Percentiles rank a stretch among this genome's conserved stretches.
Conservation (phyloP, 2,329 filamentous ascomycete genomes). For the Beauveria sp. region DNA sequence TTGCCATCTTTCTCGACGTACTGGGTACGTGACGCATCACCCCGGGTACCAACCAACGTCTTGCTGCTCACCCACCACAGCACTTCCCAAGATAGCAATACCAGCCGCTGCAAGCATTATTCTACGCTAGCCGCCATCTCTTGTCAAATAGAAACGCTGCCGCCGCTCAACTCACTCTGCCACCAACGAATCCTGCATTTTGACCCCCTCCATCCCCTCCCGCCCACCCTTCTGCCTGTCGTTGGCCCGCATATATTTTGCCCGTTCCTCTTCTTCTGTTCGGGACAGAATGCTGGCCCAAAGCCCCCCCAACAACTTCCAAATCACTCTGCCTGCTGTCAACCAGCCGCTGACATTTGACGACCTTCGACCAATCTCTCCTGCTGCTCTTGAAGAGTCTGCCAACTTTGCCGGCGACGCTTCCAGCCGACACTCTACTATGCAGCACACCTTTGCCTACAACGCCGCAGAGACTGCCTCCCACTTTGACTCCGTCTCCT, state of each 20-base stretch:
- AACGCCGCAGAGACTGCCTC: slow-evolving; percentile 10
- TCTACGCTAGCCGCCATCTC: slow-evolving; percentile 7
- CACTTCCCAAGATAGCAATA: slow-evolving; percentile 6
- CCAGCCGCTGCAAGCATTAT: background rate
- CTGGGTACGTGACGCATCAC: background rate
- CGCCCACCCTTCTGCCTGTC: slow-evolving; percentile 2
- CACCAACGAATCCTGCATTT: slow-evolving; percentile 10
- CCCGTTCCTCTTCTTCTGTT: background rate
- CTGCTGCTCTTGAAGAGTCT: slow-evolving; percentile 16
- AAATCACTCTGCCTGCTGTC: slow-evolving; percentile 5
- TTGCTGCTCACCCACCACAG: background rate
- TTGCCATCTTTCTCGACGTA: background rate
- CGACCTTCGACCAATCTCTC: slow-evolving; percentile 3
- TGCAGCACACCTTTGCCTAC: slow-evolving; percentile 12
- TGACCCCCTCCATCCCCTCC: slow-evolving; percentile 2
- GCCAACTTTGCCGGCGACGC: slow-evolving; percentile 38
- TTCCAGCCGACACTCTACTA: slow-evolving; percentile 32
- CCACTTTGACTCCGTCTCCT: slow-evolving; percentile 4
- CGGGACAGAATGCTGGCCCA: slow-evolving; percentile 4
- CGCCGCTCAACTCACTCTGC: slow-evolving; percentile 8
- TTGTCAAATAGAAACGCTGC: slow-evolving; percentile 8
- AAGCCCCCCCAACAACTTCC: slow-evolving; percentile 3
- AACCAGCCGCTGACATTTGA: slow-evolving; percentile 11
- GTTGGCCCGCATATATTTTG: slow-evolving; percentile 11
- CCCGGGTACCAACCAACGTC: background rate